These are phyloP conservation scores for Tylopilus orsonianus DNA, from an alignment of 1,284 basidiomycete genomes.

Conservation along the genomic window DNA sequence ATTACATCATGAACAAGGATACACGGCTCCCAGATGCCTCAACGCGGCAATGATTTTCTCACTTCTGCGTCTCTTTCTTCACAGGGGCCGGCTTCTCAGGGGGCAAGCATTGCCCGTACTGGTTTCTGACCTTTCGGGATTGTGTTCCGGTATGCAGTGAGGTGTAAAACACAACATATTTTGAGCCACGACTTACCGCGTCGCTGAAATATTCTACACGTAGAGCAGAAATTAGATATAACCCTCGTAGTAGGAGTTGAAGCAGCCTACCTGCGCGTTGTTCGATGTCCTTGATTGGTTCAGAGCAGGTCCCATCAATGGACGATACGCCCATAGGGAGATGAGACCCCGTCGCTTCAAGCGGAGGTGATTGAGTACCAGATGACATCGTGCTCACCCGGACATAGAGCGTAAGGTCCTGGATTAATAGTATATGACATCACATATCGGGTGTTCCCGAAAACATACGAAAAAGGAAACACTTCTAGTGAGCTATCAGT, in stretches of 20 bases:
- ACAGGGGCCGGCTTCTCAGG: conserved; percentile 15
- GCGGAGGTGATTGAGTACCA: conserved; percentile 51
- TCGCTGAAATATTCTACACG: conserved; percentile 31
- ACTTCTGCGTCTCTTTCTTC: conserved; percentile 11
- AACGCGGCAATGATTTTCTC: neutral
- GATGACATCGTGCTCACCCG: conserved; percentile 23
- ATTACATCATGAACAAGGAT: neutral
- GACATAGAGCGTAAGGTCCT: neutral
- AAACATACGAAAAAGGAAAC: conserved; percentile 18
- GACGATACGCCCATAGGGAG: conserved; percentile 50
- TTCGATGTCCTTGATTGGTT: conserved; percentile 30
- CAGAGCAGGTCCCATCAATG: conserved; percentile 39
- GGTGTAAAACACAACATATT: neutral
- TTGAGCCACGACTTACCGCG: conserved; percentile 17
- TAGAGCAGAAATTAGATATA: neutral
- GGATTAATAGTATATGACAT: conserved; percentile 25
- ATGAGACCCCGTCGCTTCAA: conserved; percentile 47
- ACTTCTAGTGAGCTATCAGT: too few relatives aligned
- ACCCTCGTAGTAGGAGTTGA: neutral
- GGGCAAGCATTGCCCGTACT: conserved; percentile 14
- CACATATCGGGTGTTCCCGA: conserved; percentile 29
- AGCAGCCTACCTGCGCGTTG: conserved; percentile 30
- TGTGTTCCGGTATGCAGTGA: neutral
- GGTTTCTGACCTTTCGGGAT: conserved; percentile 24
- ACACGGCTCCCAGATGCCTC: neutral